Conservation (phyloP, 352 stramenopile species). For the Globisporangium splendens region DNA sequence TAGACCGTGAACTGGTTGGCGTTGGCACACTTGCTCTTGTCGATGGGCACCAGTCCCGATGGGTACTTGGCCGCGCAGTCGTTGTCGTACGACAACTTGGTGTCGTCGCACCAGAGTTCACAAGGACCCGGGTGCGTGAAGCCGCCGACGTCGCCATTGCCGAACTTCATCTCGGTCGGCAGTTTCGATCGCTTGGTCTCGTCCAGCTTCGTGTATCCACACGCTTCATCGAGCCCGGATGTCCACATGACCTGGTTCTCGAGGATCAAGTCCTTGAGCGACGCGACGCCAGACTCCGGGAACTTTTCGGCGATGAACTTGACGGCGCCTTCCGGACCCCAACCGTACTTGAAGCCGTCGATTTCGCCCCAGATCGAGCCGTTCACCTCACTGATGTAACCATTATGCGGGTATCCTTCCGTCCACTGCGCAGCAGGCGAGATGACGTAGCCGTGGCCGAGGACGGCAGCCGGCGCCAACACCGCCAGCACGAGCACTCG, state of each 20-base stretch:
- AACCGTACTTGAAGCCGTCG: conserved; percentile 22
- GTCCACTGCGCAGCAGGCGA: conserved; percentile 32
- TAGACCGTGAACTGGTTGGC: background rate
- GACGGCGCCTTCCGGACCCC: conserved; percentile 17
- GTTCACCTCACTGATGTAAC: conserved; percentile 21
- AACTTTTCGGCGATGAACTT: conserved; percentile 29
- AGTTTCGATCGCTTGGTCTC: conserved; percentile 15
- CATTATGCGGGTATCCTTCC: conserved; percentile 24
- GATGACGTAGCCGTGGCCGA: conserved; percentile 35
- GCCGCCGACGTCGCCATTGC: too few relatives aligned
- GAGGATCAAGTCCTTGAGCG: conserved; percentile 28
- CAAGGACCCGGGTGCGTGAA: too few relatives aligned
- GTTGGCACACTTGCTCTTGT: background rate
- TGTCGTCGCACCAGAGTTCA: too few relatives aligned
- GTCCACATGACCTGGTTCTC: conserved; percentile 22
- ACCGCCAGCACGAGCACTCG: conserved; percentile 7
- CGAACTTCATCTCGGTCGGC: too few relatives aligned
- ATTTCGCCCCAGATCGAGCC: conserved; percentile 17
- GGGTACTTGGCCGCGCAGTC: too few relatives aligned
- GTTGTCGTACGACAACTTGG: too few relatives aligned
- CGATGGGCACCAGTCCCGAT: conserved; percentile 3
- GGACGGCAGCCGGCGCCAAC: conserved; percentile 6
- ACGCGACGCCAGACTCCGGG: conserved; percentile 20
- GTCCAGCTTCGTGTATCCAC: conserved; percentile 28
- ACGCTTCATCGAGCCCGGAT: conserved; percentile 13